A percentile compares a stretch with the other conserved stretches of the same genome.
Conservation (phyloP, 768 basidiomycete genomes). For the Serpula lacrymans region DNA sequence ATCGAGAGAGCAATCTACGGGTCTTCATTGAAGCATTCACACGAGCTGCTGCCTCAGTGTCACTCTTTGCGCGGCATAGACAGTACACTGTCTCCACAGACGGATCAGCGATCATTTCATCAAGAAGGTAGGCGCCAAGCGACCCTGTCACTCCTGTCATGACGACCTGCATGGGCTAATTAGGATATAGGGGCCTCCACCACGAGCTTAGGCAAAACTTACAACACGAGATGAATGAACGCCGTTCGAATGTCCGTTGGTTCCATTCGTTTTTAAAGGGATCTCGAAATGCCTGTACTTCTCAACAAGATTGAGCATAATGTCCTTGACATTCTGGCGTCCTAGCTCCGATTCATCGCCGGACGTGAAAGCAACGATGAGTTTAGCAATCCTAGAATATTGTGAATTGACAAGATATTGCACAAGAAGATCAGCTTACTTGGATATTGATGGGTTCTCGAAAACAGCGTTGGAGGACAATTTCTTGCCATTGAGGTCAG, state of each 20-base stretch:
- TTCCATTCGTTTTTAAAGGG: constrained; percentile 1
- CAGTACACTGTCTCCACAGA: constrained; percentile 43
- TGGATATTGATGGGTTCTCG: constrained; percentile 43
- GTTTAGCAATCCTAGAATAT: constrained; percentile 34
- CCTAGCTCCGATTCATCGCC: constrained; percentile 21
- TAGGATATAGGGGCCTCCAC: constrained; percentile 2
- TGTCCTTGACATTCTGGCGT: constrained; percentile 27
- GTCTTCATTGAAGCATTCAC: constrained; percentile 38
- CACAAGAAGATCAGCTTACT: constrained; percentile 19
- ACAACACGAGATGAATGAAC: constrained; percentile 12
- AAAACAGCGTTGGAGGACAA: constrained; percentile 38
- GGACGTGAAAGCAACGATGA: constrained; percentile 32
- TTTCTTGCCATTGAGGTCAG: constrained; percentile 18
- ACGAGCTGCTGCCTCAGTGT: constrained; percentile 40
- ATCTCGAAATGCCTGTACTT: constrained; percentile 28
- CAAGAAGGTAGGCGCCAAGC: constrained; percentile 52
- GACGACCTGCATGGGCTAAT: constrained; percentile 20
- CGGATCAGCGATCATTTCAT: constrained; percentile 35
- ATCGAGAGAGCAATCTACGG: constrained; percentile 26
- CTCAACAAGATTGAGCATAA: constrained; percentile 45
- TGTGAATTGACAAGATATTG: constrained; percentile 1
- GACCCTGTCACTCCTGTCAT: constrained; percentile 54
- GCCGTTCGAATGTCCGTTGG: constrained; percentile 9
- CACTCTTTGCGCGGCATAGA: constrained; percentile 45
- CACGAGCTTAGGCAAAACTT: constrained; percentile 8